Percentiles rank a stretch among this genome's conserved stretches.
Evolutionary conservation across 768 basidiomycete genomes (phyloP).

Genomic region (Lentinus brumalis): DNA sequence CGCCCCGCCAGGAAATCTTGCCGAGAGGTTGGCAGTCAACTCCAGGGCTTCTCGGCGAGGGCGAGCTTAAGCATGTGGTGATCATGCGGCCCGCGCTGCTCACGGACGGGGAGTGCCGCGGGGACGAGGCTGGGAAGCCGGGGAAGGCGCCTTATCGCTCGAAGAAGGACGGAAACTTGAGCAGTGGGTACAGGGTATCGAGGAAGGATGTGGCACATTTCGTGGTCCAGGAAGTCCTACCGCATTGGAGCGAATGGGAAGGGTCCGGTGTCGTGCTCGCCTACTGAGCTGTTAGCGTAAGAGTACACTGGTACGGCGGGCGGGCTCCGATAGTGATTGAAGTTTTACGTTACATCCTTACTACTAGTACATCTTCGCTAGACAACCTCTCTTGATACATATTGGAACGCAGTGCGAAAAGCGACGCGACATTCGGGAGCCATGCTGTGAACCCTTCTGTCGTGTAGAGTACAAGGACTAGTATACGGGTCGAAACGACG

Average conservation of each 20-base stretch:
- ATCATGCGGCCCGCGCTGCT: constrained; percentile 61
- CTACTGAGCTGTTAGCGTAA: constrained; percentile 36
- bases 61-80: constrained; percentile 46
- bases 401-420: too few species aligned
- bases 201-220: constrained; percentile 70
- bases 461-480: too few species aligned
- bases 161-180: constrained; percentile 31
- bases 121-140: constrained; percentile 29
- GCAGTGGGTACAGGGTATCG: constrained; percentile 52
- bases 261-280: constrained; percentile 52
- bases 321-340: too few species aligned
- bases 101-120: constrained; percentile 56
- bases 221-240: constrained; percentile 48
- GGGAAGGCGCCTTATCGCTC: constrained; percentile 44
- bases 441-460: too few species aligned
- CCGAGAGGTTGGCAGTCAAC: constrained; percentile 45
- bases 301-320: too few species aligned
- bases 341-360: too few species aligned
- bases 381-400: too few species aligned
- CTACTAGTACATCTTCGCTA: too few species aligned
- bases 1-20: constrained; percentile 43
- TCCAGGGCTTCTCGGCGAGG: constrained; percentile 44
- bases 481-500: too few species aligned
- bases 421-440: too few species aligned
- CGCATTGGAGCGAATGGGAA: constrained; percentile 54